Percentiles rank a stretch among this genome's conserved stretches.
phyloP scores from a whole-genome alignment of 1,284 basidiomycete genomes.

The Phellinidium pouzarii region DNA sequence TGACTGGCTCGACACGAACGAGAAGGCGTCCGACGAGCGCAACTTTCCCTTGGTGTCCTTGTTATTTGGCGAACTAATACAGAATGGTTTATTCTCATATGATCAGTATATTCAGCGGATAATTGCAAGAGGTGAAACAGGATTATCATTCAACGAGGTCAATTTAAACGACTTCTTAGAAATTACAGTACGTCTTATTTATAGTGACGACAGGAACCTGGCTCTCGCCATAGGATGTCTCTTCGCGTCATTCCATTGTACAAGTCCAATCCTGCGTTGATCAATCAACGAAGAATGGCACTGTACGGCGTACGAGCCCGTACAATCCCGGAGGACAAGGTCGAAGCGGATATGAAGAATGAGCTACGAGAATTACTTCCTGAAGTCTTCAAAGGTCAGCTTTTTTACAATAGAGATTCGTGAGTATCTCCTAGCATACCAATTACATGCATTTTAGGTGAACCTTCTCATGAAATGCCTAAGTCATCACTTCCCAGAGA shows the following conservation, averaged over 20 bases:
- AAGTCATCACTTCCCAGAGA: conserved; percentile 13
- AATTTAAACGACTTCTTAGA: conserved; percentile 13
- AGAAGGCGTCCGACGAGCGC: conserved; percentile 48
- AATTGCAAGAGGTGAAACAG: conserved; percentile 72
- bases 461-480: conserved; percentile 7
- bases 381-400: conserved; percentile 57
- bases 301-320: conserved; percentile 61
- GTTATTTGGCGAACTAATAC: conserved; percentile 75
- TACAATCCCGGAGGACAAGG: conserved; percentile 59
- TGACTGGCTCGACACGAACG: conserved; percentile 76
- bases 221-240: conserved; percentile 61
- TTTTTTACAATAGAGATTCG: too few species aligned
- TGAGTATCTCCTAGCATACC: not conserved
- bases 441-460: conserved; percentile 4
- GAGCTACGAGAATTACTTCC: conserved; percentile 61
- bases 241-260: conserved; percentile 64
- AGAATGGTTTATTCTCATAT: conserved; percentile 75
- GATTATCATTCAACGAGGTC: conserved; percentile 51
- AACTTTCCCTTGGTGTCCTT: conserved; percentile 63
- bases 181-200: conserved; percentile 4
- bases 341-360: conserved; percentile 60
- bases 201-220: conserved; percentile 23
- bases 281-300: conserved; percentile 59
- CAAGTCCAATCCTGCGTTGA: conserved; percentile 46
- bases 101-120: conserved; percentile 80